Evolutionary conservation across 768 basidiomycete species (phyloP).

Genomic region (Lentinula sp.): DNA sequence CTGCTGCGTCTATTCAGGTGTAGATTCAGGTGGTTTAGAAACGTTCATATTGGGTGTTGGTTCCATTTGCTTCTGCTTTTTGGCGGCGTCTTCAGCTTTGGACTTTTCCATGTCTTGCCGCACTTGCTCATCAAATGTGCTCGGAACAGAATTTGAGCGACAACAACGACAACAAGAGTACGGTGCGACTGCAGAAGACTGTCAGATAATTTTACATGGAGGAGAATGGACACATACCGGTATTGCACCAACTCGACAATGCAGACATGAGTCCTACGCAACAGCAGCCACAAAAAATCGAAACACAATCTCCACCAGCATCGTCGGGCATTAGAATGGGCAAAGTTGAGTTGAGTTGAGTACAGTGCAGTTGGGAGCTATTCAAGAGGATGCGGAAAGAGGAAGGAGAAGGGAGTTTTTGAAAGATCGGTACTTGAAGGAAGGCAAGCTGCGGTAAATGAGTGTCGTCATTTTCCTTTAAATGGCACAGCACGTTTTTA

Average conservation of each 20-base stretch:
- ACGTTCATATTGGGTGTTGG: not conserved
- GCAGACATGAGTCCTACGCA: not conserved
- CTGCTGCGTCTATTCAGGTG: not conserved
- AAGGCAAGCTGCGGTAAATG: no score
- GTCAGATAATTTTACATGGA: not conserved
- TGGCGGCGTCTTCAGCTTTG: slow-evolving; percentile 2
- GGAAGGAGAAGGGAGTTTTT: no score
- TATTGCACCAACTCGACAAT: slow-evolving; percentile 1
- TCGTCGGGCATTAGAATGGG: not conserved
- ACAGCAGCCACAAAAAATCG: not conserved
- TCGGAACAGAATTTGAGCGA: not conserved
- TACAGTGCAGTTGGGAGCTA: not conserved
- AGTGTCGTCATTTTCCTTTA: no score
- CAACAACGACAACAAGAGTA: not conserved
- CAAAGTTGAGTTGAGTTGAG: not conserved
- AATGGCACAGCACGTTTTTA: no score
- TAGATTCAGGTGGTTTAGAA: not conserved
- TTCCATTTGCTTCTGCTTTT: slow-evolving; percentile 2
- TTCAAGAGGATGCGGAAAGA: no score
- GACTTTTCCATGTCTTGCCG: slow-evolving; percentile 2
- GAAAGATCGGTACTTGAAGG: no score
- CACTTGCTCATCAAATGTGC: not conserved
- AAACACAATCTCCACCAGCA: not conserved
- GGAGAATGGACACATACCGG: not conserved
- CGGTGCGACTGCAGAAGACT: not conserved